Base-by-base conservation (phyloP, 306 rosid species). In the Dryas alaskensis region DNA sequence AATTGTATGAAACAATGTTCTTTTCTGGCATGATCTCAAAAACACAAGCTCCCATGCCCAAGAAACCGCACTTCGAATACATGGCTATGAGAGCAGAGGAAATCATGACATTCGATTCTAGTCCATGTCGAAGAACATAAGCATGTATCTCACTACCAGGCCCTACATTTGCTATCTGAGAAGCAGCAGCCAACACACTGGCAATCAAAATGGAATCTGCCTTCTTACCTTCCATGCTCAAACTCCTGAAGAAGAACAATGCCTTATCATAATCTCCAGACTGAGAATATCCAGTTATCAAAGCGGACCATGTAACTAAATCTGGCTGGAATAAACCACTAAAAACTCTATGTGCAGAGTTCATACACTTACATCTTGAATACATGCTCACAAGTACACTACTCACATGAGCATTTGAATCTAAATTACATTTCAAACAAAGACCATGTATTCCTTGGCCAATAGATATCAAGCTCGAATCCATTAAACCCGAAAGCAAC, bases 301-400 rank as follows among this genome's bases (percentile, higher is more conserved):
- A 88, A 75, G 94, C 88, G 49, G 97, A 89, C 96, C 98, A 87
- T 11, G 89, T 88, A 48, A 94, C 89, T 77, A 91, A 88, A 88
- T 91, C 98, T 54, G 92, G 95, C 72, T 83, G 81, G 50, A 50
- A 77, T 62, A 88, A 68, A 77, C 87, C 79, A 65, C 81, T 50
- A 78, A 94, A 94, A 60, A 89, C 88, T 65, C 80, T 72, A 78
- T 80, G 76, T 11, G 95, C 97, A 1, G 84, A 91, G 60, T 58
- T 76, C 84, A 88, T 83, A 80, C 89, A 87, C 77, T 74, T 82
- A 72, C 88, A 91, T 81, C 94, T 89, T 7, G 92, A 88, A 84
- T 91, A 94, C 96, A 88, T 87, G 81, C 80, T 89, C 82, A 94
- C 89, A 67, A 89, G 86, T 67, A 85, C 83, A 86, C 98, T 83